Base-by-base conservation (phyloP, 2,329 filamentous ascomycete species). In the Sarocladium oryzae region DNA sequence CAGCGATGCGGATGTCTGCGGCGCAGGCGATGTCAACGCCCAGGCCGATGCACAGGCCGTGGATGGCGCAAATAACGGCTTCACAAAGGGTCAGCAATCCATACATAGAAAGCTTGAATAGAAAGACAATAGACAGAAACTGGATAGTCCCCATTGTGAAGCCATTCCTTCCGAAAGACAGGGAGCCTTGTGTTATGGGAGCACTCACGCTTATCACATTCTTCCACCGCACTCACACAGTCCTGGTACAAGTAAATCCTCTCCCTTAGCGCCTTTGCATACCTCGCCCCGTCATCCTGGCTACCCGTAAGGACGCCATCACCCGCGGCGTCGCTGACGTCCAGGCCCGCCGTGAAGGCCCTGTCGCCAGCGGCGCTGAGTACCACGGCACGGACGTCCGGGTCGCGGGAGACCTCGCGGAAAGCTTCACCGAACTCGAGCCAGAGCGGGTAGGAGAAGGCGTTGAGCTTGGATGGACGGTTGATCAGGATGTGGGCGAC, bases 401-500 rank as follows among this genome's bases (percentile, higher is more conserved):
- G 73, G 68, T 91, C 86, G 54, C 71, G 64, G 37, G 88, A 91
- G 55, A 96, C 81, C 54, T 78, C 76, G 52, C 73, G 68, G 73
- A 97, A 93, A 58, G 95, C 75, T 11, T 67, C 62, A 51, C 83
- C 81, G 56, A 96, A 76, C 71, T 95, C 89, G 50, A 85, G 73
- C 89, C 91, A 96, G 83, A 96, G 92, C 51, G 81, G 72, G 65
- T 89, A 83, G 57, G 82, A 78, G 67, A 96, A 96, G 56, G 91
- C 84, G 67, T 97, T 97, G 66, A 96, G 74, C 73, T 95, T 96
- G 57, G 81, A 69, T 1, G 91, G 82, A 1, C 91, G 81, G 73
- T 95, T 91, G 70, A 95, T 95, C 70, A 96, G 86, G 53, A 97
- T 86, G 66, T 95, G 89, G n/a, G 85, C 88, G 46, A 96, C 85